Evolutionary conservation across 192 early-diverging fungal species (phyloP).

Genomic region (Rhizoclosmatium sp.): DNA sequence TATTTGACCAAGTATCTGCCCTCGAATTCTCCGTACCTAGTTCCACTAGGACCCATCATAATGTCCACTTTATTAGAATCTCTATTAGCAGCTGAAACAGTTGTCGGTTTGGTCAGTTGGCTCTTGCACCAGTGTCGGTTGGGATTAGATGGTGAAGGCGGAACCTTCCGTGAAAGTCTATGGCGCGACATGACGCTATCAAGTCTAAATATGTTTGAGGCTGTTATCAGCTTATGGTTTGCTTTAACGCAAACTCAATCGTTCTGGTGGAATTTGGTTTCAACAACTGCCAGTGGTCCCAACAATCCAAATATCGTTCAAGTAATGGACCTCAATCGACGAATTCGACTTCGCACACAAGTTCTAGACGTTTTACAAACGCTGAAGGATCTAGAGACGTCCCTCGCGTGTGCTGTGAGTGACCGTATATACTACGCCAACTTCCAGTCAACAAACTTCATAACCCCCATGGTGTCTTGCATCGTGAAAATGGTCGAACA

Average conservation of each 20-base stretch:
- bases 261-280: neutral
- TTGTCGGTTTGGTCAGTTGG: neutral
- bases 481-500: constrained; percentile 15
- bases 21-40: neutral
- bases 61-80: neutral
- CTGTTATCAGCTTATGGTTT: constrained; percentile 23
- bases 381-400: constrained; percentile 20
- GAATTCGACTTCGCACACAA: neutral
- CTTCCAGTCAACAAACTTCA: neutral
- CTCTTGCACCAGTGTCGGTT: neutral
- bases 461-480: neutral
- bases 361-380: constrained; percentile 27
- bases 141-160: neutral
- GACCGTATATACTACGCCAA: neutral
- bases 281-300: neutral
- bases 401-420: neutral
- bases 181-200: neutral
- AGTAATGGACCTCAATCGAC: neutral
- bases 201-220: constrained; percentile 8
- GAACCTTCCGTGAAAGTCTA: neutral
- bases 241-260: neutral
- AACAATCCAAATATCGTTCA: too few relatives aligned
- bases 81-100: neutral
- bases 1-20: constrained; percentile 8
- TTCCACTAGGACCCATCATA: too few relatives aligned